Evolutionary conservation across 1,139 yeast genomes (phyloP), one percentile per base, ranked within the genome.

Genomic region (Magnusiomyces magnusii): DNA sequence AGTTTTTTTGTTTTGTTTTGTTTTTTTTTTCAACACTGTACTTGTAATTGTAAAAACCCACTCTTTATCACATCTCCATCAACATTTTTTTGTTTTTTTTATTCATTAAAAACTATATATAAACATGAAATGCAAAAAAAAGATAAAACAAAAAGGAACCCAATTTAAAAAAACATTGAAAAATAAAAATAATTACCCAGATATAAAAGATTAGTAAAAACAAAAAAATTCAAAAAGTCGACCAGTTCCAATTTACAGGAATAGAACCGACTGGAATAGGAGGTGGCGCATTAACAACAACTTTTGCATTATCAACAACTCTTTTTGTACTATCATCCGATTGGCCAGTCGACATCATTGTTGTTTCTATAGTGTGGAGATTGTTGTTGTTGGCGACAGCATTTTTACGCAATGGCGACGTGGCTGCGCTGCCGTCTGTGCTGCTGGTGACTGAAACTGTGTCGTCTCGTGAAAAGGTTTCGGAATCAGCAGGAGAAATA

Each of bases 171-270:
- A n/a, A n/a, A n/a, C n/a, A n/a, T n/a, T n/a, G n/a, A n/a, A n/a
- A 31, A 31, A 31, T 7, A 31, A 31, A 31, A 47, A 41, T 24
- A 49, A 36, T 39, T 39, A 10, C 19, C 19, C 44, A 39, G 19
- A 19, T 15, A 10, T 39, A 42, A 28, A 19, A 42, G 24, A 47
- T 23, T 24, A 41, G 50, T 5, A 47, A 24, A 27, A 23, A 58
- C 52, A 27, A 23, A 44, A 44, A 47, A 24, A 23, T 19, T 61
- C 63, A 76, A 61, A 76, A 76, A 0, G 79, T 76, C 34, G 78
- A 73, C 79, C 79, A 76, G 61, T 69, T 66, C 77, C 77, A 75
- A 62, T 75, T 75, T n/a, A 74, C 75, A 7, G 78, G 76, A 51
- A 74, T 71, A 17, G 72, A 69, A 36, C 72, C 71, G 1, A 66